phyloP scores from a whole-genome alignment of 2,329 filamentous ascomycete genomes.

The Aureobasidium pullulans region DNA sequence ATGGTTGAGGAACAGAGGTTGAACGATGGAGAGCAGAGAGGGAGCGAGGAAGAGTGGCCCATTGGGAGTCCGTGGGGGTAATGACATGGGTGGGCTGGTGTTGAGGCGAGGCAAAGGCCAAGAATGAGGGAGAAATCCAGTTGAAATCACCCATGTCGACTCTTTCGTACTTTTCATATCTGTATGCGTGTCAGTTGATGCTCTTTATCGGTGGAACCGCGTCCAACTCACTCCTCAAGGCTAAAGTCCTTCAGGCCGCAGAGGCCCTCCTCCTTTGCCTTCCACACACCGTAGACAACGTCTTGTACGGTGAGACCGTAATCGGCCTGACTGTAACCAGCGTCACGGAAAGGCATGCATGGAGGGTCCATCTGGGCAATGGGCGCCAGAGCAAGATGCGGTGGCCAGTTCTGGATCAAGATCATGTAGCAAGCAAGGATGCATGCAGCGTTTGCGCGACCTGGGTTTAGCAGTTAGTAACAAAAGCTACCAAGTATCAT shows the following conservation, averaged over 20 bases:
- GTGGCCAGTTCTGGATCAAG: slow-evolving; percentile 93
- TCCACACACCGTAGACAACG: slow-evolving; percentile 97
- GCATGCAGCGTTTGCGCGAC: slow-evolving; percentile 87
- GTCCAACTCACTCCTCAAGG: slow-evolving; percentile 67
- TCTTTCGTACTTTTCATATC: slow-evolving; percentile 87
- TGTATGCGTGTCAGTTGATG: slow-evolving; percentile 22
- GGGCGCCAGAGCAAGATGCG: slow-evolving; percentile 87
- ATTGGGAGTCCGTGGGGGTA: slow-evolving; percentile 64
- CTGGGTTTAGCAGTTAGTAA: slow-evolving; percentile 37
- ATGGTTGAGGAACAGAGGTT: slow-evolving; percentile 69
- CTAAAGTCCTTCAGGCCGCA: slow-evolving; percentile 91
- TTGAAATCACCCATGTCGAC: slow-evolving; percentile 99
- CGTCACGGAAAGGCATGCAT: slow-evolving; percentile 97
- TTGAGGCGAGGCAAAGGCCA: slow-evolving; percentile 94
- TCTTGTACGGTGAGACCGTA: slow-evolving; percentile 95
- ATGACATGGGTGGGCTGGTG: slow-evolving; percentile 69
- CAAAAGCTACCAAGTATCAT: slow-evolving; percentile 14
- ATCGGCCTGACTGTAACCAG: slow-evolving; percentile 96
- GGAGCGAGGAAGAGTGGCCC: slow-evolving; percentile 65
- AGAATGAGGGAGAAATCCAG: slow-evolving; percentile 92
- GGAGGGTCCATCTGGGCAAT: slow-evolving; percentile 96
- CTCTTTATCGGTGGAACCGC: not conserved
- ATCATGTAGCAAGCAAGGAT: slow-evolving; percentile 98
- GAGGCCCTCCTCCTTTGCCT: slow-evolving; percentile 90
- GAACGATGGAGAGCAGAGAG: slow-evolving; percentile 60